Conservation (phyloP, 225 moss, liverwort and hornwort genomes). For the Anthoceros angustus region DNA sequence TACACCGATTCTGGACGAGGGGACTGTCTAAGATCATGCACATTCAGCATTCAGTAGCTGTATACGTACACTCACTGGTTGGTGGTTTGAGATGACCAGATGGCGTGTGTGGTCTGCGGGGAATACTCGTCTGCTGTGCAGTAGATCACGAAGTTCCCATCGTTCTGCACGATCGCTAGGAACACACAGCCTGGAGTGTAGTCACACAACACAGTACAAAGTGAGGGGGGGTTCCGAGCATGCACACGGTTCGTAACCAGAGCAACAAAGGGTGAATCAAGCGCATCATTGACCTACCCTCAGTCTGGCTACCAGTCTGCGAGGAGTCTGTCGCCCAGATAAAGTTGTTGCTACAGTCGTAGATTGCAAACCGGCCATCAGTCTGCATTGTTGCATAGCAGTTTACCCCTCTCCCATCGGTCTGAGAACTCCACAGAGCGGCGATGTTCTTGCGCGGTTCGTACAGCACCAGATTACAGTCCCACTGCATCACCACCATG, state of each 20-base stretch:
- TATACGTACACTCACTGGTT: too few relatives aligned
- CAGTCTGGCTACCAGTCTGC: not conserved
- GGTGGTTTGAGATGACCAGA: too few relatives aligned
- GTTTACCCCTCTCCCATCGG: constrained; percentile 26
- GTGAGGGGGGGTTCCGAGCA: constrained; percentile 23
- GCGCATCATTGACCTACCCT: not conserved
- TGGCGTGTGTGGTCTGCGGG: not conserved
- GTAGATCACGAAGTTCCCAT: constrained; percentile 30
- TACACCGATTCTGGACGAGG: too few relatives aligned
- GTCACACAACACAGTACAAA: constrained; percentile 1
- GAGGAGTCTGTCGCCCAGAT: not conserved
- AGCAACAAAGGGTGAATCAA: not conserved
- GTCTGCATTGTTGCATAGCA: constrained; percentile 23
- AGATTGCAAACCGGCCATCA: constrained; percentile 24
- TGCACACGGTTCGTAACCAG: not conserved
- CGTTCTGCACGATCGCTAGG: constrained; percentile 21
- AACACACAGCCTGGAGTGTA: constrained; percentile 7
- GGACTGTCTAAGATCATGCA: too few relatives aligned
- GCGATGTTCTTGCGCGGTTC: constrained; percentile 22
- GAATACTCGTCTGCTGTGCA: constrained; percentile 8
- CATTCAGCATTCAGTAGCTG: too few relatives aligned
- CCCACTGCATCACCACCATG: constrained; percentile 25
- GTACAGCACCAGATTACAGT: constrained; percentile 34
- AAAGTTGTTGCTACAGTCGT: constrained; percentile 17
- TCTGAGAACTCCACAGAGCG: constrained; percentile 25